Percentiles rank a stretch among this genome's conserved stretches.
These are phyloP conservation scores for Heritiera fomes DNA, from an alignment of 345 rosid genomes.

Conservation along the genomic window DNA sequence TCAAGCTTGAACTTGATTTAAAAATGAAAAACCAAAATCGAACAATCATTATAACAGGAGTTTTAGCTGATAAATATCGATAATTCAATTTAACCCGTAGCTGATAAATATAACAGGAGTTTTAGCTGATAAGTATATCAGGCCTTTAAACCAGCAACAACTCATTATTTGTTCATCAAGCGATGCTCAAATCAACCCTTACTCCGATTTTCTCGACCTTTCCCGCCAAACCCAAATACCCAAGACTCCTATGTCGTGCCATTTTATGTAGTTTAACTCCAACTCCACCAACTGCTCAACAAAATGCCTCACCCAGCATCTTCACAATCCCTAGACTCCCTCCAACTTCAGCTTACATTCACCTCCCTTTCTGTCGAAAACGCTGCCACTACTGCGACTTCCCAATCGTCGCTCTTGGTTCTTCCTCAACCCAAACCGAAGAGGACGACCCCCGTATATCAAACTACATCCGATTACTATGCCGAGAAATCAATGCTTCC, in stretches of 20 bases:
- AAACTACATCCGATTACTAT: constrained; percentile 53
- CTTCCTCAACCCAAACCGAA: constrained; percentile 37
- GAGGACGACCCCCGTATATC: constrained; percentile 63
- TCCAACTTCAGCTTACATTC: constrained; percentile 79
- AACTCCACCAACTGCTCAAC: constrained; percentile 56
- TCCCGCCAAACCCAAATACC: constrained; percentile 39
- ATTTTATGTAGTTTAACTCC: constrained; percentile 22
- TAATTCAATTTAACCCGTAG: too few species aligned
- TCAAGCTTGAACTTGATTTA: too few species aligned
- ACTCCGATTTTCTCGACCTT: constrained; percentile 54
- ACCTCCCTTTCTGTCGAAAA: constrained; percentile 95
- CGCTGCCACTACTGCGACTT: constrained; percentile 95
- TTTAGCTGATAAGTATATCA: too few species aligned
- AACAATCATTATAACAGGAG: too few species aligned
- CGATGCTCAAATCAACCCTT: constrained; percentile 60
- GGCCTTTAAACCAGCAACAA: too few species aligned
- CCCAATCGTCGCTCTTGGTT: constrained; percentile 83
- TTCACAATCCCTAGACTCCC: constrained; percentile 40
- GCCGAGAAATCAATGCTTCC: constrained; percentile 61
- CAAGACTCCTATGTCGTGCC: constrained; percentile 22
- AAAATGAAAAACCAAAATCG: too few species aligned
- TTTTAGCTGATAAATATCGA: too few species aligned
- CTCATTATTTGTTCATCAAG: neutral
- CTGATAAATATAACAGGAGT: too few species aligned
- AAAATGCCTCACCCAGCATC: constrained; percentile 60